Base-by-base conservation (phyloP, 805 yeast species). In the Candida orba region DNA sequence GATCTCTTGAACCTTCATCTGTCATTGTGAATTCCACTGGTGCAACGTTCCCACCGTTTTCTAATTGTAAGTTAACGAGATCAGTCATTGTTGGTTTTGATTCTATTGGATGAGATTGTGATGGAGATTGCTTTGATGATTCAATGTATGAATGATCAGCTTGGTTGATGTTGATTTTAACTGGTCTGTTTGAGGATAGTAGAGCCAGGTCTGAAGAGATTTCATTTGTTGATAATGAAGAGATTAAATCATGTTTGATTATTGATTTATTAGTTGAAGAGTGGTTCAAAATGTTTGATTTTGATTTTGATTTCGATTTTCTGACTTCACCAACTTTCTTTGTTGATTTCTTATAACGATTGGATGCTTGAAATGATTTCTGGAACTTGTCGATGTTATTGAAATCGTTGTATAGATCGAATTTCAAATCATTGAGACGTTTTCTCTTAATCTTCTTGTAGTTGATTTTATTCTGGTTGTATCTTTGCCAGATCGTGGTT, bases 41-140 rank as follows among this genome's bases (percentile, higher is more conserved):
- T 4, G n/a, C 10, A 18, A 32, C 49, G 2, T 44, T 44, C 1
- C 43, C 35, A 5, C 54, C 55, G 12, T 46, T 48, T 20, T 51
- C 51, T 36, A 57, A 36, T 36, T 54, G 57, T 13, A 36, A 34
- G 42, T 57, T 57, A n/a, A 57, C 58, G 18, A 57, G 35, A 29
- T 57, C 61, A 8, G 61, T 57, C 55, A 55, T 51, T 31, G 61
- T 57, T 12, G 59, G 52, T 35, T 35, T 22, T 0, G 33, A 30
- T 20, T 56, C 54, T 3, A 46, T 45, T 3, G 34, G 24, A 6
- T 41, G 4, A 8, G n/a, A 6, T 4, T 17, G 33, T 34, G 45
- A 15, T 6, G 8, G 13, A 12, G 9, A 7, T 8, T 17, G 48
- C 36, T 52, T 50, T 7, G 45, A 13, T 8, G 55, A 49, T 36